Evolutionary conservation across 305 asterid species (phyloP), one percentile per base, ranked within the genome.

Genomic region (Solanum hybrid): DNA sequence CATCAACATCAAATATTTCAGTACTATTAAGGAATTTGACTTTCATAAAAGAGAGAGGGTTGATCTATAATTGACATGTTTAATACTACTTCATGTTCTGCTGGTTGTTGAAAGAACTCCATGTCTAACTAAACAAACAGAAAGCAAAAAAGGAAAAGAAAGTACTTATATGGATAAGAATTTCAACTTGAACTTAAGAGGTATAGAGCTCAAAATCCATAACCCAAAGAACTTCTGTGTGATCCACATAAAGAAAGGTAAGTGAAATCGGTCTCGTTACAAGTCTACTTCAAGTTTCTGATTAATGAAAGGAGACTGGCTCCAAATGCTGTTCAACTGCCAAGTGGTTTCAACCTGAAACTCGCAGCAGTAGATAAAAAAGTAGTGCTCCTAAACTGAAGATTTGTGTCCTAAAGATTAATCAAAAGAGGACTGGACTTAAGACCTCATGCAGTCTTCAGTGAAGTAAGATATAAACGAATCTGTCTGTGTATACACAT

Each of bases 301-400:
- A 29, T 5, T 10, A 29, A 83, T 83, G 38, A 85, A 85, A 12
- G 41, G 26, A 57, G 12, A 57, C 41, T 57, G 22, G 77, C 45
- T 22, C 45, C 45, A 85, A 85, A 57, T 85, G 45, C 20, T 31
- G 32, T 31, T 85, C 45, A 85, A 85, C 45, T 85, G 45, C 13
- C 75, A 20, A 85, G 22, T 51, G 10, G 15, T 41, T 45, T 84
- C 88, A 84, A 84, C 68, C 39, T 27, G 2, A 20, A 29, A 85
- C 77, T 57, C 77, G 34, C 45, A 20, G 45, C 22, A 85, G 32
- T 57, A 85, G 32, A 51, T 51, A 31, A 85, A 57, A 45, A 31
- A 20, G 45, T 20, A 85, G 38, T 85, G 88, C 88, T 85, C 77
- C 77, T 31, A 85, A 31, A 85, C 45, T 85, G 88, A 83, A 83